Conservation (phyloP, 202 grass and related monocot genomes). For the Bolboschoenoplectus hybrid region DNA sequence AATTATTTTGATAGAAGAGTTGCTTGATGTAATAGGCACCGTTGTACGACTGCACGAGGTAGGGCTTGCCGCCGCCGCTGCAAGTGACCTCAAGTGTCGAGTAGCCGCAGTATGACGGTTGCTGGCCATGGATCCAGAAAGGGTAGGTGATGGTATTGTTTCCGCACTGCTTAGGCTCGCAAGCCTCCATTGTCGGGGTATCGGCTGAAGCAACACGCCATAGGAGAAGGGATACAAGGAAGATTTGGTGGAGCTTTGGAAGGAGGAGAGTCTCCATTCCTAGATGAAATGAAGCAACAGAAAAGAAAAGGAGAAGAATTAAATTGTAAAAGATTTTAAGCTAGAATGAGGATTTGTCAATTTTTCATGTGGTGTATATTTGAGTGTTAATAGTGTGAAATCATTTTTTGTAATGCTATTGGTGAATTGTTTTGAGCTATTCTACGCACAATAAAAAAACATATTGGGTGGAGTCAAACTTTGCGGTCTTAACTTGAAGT, state of each 20-base stretch:
- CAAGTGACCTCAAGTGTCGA: slow-evolving; percentile 51
- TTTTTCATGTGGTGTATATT: not conserved
- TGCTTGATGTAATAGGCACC: slow-evolving; percentile 22
- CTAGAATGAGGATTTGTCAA: not conserved
- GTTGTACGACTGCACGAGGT: not conserved
- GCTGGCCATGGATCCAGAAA: slow-evolving; percentile 47
- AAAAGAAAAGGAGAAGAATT: not conserved
- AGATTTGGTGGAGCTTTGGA: not conserved
- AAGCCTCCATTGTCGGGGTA: not conserved
- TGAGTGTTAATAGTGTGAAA: not conserved
- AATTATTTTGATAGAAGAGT: slow-evolving; percentile 34
- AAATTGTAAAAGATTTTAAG: not conserved
- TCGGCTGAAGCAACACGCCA: not conserved
- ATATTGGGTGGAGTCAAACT: not conserved
- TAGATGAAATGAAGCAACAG: not conserved
- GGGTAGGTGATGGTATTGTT: slow-evolving; percentile 49
- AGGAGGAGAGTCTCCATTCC: not conserved
- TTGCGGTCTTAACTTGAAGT: not conserved
- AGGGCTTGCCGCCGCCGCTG: slow-evolving; percentile 14
- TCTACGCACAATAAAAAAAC: not conserved
- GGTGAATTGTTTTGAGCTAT: not conserved
- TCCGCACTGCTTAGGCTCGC: slow-evolving; percentile 47
- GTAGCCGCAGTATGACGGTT: slow-evolving; percentile 44
- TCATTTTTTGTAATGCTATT: not conserved
- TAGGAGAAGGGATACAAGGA: not conserved